Conservation (phyloP, 192 early-diverging fungal genomes). For the Phycomyces blakesleeanus region DNA sequence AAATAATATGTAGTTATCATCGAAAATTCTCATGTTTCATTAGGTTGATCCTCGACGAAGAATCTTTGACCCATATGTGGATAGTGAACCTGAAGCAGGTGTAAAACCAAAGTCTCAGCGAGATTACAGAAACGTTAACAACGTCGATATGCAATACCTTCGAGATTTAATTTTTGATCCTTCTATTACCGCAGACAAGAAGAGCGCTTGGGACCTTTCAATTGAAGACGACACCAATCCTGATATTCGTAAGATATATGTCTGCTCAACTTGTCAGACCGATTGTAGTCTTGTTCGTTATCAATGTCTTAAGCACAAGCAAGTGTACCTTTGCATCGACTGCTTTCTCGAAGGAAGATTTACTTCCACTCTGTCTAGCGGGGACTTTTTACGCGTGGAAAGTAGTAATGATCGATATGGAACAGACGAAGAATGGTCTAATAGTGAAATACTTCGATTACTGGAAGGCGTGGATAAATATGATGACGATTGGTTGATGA, state of each 20-base stretch:
- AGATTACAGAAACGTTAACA: conserved; percentile 9
- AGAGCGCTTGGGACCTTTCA: conserved; percentile 15
- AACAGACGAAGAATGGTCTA: conserved; percentile 73
- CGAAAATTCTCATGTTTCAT: not conserved
- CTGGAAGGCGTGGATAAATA: conserved; percentile 92
- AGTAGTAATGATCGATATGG: conserved; percentile 42
- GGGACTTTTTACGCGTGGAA: conserved; percentile 86
- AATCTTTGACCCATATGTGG: conserved; percentile 87
- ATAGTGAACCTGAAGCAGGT: conserved; percentile 84
- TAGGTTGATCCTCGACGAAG: conserved; percentile 90
- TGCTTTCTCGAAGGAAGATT: conserved; percentile 95
- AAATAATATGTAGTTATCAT: too few species aligned
- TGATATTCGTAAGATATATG: conserved; percentile 45
- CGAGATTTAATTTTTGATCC: conserved; percentile 34
- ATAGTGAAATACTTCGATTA: conserved; percentile 81
- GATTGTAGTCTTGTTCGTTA: conserved; percentile 80
- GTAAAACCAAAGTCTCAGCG: conserved; percentile 57
- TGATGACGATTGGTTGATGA: conserved; percentile 90
- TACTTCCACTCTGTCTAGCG: conserved; percentile 72
- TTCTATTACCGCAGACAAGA: conserved; percentile 41
- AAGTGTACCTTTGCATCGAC: conserved; percentile 76
- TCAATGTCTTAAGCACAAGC: conserved; percentile 69
- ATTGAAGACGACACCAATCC: conserved; percentile 39
- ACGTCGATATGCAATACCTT: conserved; percentile 20
- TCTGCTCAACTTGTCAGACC: conserved; percentile 81